Percentiles rank a stretch among this genome's conserved stretches.
phyloP scores from a whole-genome alignment of 257 asterid genomes.

The Solanum megistacrolobum region DNA sequence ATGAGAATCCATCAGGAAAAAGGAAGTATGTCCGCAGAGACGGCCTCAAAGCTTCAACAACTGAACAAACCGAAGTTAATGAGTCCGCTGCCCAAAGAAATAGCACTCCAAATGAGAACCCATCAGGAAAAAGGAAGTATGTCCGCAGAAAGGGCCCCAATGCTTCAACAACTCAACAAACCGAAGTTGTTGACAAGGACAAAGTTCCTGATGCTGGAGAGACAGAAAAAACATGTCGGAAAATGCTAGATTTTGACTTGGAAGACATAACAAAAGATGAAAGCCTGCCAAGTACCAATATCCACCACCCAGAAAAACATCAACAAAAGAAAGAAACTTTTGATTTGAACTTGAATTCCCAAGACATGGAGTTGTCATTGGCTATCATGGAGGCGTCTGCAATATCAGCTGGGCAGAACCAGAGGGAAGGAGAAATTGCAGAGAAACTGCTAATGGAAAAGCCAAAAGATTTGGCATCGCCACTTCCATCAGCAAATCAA shows the following conservation, averaged over 20 bases:
- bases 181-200: conserved; percentile 17
- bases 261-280: conserved; percentile 25
- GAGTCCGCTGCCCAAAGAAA: conserved; percentile 24
- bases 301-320: conserved; percentile 15
- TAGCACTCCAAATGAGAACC: conserved; percentile 22
- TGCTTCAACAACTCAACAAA: conserved; percentile 21
- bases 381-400: conserved; percentile 13
- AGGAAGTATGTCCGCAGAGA: conserved; percentile 53
- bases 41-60: conserved; percentile 23
- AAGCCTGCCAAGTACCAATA: conserved; percentile 15
- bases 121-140: conserved; percentile 49
- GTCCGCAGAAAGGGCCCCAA: conserved; percentile 29
- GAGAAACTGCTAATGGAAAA: conserved; percentile 16
- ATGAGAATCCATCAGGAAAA: conserved; percentile 34
- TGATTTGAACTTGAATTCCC: conserved; percentile 29
- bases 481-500: conserved; percentile 11
- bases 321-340: conserved; percentile 20
- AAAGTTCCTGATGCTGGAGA: conserved; percentile 20
- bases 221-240: conserved; percentile 44
- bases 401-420: conserved; percentile 14
- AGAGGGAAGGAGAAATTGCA: conserved; percentile 5
- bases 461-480: conserved; percentile 19
- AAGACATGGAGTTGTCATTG: conserved; percentile 18
- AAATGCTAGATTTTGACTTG: conserved; percentile 46
- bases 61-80: conserved; percentile 16